Evolutionary conservation across 306 rosid genomes (phyloP), one percentile per base, ranked within the genome.

Genomic region (Potentilla sterilis): DNA sequence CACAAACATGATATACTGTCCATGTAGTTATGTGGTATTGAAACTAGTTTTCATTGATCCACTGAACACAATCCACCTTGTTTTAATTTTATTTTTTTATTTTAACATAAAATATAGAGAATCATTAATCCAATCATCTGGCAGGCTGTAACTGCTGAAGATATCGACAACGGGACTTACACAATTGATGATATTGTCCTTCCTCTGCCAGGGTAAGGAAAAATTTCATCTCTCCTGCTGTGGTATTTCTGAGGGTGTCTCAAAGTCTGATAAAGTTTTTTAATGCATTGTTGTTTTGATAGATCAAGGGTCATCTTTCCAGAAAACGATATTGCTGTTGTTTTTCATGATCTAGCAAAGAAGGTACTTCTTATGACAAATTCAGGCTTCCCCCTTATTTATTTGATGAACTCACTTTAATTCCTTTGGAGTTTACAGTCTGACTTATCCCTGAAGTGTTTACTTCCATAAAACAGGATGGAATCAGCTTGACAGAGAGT

Each of bases 201-300:
- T 83, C 99, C 99, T n/a, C 58, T 90, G 87, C 99, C 99, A 5
- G 99, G 99, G 99, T 92, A 81, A 84, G 88, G 80, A 67, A 70
- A 41, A 51, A 75, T 48, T 72, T 62, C 34, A 64, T 19, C 48
- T 68, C 70, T 22, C 52, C 68, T 63, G 52, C 59, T 71, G 78
- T 67, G 37, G n/a, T 59, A 40, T 65, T 22, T 80, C 41, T n/a
- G 42, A 7, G 74, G 57, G 69, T 49, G 15, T 69, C 66, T 78
- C 28, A 19, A 28, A 75, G 70, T 34, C n/a, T 73, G 73, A 40
- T 54, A 35, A 22, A 2, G 75, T 58, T 72, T 24, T 48, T 22
- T 7, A 51, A 46, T 37, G 55, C 67, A 75, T 74, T 34, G 67
- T 67, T 69, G 55, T 78, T 88, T 75, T 78, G 81, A 80, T 91